Percentiles rank a stretch among this genome's conserved stretches.
phyloP scores from a whole-genome alignment of 345 rosid genomes.

The Citrus hindsii region DNA sequence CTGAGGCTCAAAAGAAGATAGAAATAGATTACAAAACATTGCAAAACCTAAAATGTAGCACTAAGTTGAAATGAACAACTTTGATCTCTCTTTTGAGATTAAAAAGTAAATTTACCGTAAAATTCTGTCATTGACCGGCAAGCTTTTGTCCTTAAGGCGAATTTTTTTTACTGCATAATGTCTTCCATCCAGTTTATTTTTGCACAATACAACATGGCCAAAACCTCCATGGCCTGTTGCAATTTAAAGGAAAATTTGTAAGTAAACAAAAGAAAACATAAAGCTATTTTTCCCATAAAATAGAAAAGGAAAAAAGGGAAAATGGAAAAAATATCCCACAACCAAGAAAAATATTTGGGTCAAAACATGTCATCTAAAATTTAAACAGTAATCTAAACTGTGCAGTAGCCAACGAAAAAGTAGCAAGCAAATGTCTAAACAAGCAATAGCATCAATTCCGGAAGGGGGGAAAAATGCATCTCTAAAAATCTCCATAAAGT shows the following conservation, averaged over 20 bases:
- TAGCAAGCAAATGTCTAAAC: neutral
- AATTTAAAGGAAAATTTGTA: neutral
- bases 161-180: constrained; percentile 97
- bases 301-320: neutral
- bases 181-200: constrained; percentile 97
- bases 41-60: neutral
- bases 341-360: neutral
- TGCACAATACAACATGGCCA: constrained; percentile 89
- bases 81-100: constrained; percentile 1
- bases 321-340: neutral
- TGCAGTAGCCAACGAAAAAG: neutral
- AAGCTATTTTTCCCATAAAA: neutral
- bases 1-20: neutral
- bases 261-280: neutral
- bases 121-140: constrained; percentile 71
- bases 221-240: constrained; percentile 90
- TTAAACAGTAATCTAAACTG: neutral
- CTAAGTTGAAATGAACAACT: neutral
- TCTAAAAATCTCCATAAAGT: neutral
- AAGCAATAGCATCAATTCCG: neutral
- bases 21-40: neutral
- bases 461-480: neutral
- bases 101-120: constrained; percentile 50
- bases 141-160: constrained; percentile 81
- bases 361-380: neutral